These are phyloP conservation scores for Aphanomyces cochlioides DNA, from an alignment of 352 stramenopile species.

Conservation along the genomic window DNA sequence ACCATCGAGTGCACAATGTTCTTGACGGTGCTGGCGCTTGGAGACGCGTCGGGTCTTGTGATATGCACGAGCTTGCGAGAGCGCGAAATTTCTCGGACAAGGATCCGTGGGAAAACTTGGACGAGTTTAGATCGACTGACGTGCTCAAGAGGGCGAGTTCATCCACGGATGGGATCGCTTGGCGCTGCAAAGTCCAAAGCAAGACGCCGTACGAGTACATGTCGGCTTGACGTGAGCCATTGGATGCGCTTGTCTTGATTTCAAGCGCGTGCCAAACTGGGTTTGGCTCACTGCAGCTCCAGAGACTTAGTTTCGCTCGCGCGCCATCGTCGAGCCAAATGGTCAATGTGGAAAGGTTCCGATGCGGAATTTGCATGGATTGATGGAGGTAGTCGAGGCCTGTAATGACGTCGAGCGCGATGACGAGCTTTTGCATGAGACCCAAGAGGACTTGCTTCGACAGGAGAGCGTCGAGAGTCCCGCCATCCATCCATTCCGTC, in stretches of 20 bases:
- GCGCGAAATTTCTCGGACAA: neutral
- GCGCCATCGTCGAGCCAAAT: neutral
- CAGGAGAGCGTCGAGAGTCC: neutral
- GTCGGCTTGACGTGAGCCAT: neutral
- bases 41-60: too few species aligned
- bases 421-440: neutral
- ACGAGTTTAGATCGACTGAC: neutral
- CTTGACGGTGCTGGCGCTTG: too few species aligned
- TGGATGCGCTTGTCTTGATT: neutral
- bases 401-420: neutral
- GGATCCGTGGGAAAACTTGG: neutral
- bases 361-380: neutral
- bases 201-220: neutral
- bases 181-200: neutral
- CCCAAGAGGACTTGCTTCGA: neutral
- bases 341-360: neutral
- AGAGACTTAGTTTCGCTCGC: neutral
- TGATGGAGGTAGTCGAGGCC: neutral
- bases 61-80: too few species aligned
- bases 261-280: neutral
- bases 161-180: neutral
- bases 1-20: too few species aligned
- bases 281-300: neutral
- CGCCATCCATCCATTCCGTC: slow-evolving; percentile 1
- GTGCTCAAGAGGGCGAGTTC: neutral